Evolutionary conservation across 2,329 filamentous ascomycete species (phyloP).

Genomic region (Aspergillus neotritici): DNA sequence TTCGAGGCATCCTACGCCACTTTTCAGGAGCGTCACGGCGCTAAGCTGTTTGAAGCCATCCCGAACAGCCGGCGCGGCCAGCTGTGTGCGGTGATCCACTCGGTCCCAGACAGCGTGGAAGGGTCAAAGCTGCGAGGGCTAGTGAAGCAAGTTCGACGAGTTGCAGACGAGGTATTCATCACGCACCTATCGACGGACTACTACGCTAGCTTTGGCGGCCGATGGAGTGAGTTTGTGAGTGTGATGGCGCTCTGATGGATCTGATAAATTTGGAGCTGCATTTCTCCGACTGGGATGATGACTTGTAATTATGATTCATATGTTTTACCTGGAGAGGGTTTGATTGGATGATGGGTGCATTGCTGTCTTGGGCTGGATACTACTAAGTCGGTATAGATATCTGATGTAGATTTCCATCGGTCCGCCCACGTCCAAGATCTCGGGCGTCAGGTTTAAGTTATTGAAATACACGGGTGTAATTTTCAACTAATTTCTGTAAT

Average conservation of each 20-base stretch:
- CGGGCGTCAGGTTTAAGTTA: no score
- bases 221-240: conserved; percentile 35
- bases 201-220: conserved; percentile 36
- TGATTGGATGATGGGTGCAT: not conserved
- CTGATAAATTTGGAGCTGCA: not conserved
- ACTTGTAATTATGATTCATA: conserved; percentile 4
- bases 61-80: conserved; percentile 27
- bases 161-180: conserved; percentile 38
- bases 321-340: not conserved
- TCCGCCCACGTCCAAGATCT: no score
- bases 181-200: conserved; percentile 37
- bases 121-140: conserved; percentile 27
- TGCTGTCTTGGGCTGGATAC: not conserved
- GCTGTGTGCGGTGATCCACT: conserved; percentile 36
- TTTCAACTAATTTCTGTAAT: no score
- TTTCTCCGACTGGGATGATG: not conserved
- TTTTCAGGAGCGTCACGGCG: conserved; percentile 30
- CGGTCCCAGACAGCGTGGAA: conserved; percentile 28
- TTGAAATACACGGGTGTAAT: no score
- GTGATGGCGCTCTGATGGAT: conserved; percentile 23
- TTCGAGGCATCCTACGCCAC: conserved; percentile 42
- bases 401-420: not conserved
- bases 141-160: conserved; percentile 29
- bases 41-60: conserved; percentile 29
- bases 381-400: no score